Evolutionary conservation across 2,329 filamentous ascomycete genomes (phyloP), one percentile per base, ranked within the genome.

Genomic region (Thelonectria blattea): DNA sequence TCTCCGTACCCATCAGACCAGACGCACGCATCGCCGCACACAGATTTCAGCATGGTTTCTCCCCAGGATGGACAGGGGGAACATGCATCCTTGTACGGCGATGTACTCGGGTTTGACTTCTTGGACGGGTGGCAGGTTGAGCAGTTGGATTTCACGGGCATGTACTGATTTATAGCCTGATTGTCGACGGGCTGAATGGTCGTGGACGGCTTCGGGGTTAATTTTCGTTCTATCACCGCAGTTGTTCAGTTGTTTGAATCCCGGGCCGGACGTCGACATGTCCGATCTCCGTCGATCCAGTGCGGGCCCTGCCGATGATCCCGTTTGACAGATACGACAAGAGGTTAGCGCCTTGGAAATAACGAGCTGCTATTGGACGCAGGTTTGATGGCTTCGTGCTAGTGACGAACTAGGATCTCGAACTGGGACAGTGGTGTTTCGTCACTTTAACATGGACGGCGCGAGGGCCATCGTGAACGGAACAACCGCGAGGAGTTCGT

Each of bases 71-170:
- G 18, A 10, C 49, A 15, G 7, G 39, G 37, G 9, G 49, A 42
- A 11, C 18, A 27, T 6, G 34, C 20, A 3, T 39, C 34, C n/a
- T 30, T 24, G 18, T 52, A 56, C 30, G 46, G 37, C 9, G 34
- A 47, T 27, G 41, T 55, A 30, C 42, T 53, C n/a, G 41, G 49
- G 14, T 56, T 54, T 27, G 42, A 54, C 42, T 54, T 54, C 18
- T 46, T 54, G 20, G 49, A 52, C 3, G 34, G 39, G n/a, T 52
- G 49, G 49, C 51, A 54, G 30, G 34, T 46, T 15, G 42, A 54
- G 41, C 51, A 45, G 39, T 18, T 54, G 27, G 32, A 27, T 17
- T 48, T 47, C 37, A 27, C 45, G 24, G 43, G 42, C 5, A 50
- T 22, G 50, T 24, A 42, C 22, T 52, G 37, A 52, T 24, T 24